Conservation (phyloP, 78 protist species). For the Speleostelium caveatum region DNA sequence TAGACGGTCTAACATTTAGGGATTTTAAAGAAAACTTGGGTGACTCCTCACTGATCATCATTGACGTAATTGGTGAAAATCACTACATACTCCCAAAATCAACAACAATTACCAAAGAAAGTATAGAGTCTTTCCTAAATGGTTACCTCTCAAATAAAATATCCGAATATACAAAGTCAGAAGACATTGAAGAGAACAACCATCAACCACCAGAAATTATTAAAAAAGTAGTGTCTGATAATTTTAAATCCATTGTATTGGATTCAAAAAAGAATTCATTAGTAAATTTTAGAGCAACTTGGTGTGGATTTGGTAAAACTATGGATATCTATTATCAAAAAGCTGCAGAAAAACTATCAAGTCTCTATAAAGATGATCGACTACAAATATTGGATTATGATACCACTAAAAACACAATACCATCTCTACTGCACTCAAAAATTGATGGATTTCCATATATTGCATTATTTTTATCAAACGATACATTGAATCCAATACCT, state of each 20-base stretch:
- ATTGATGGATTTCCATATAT: constrained; percentile 43
- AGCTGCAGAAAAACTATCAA: constrained; percentile 12
- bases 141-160: no score
- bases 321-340: constrained; percentile 42
- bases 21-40: constrained; percentile 48
- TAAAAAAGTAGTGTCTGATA: constrained; percentile 9
- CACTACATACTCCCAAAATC: not conserved
- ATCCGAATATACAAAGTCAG: no score
- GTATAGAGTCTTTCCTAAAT: no score
- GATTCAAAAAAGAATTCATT: constrained; percentile 29
- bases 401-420: constrained; percentile 9
- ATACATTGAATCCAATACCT: constrained; percentile 14
- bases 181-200: no score
- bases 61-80: constrained; percentile 7
- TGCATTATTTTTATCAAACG: constrained; percentile 22
- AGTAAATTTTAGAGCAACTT: constrained; percentile 43
- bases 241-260: constrained; percentile 1
- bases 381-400: constrained; percentile 34
- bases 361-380: not conserved
- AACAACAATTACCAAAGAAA: not conserved
- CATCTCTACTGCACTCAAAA: constrained; percentile 9
- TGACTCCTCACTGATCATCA: constrained; percentile 8
- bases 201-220: not conserved
- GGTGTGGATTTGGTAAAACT: constrained; percentile 70
- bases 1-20: constrained; percentile 42